Evolutionary conservation across 2,329 filamentous ascomycete genomes (phyloP), one percentile per base, ranked within the genome.

Genomic region (Claviceps sp.): DNA sequence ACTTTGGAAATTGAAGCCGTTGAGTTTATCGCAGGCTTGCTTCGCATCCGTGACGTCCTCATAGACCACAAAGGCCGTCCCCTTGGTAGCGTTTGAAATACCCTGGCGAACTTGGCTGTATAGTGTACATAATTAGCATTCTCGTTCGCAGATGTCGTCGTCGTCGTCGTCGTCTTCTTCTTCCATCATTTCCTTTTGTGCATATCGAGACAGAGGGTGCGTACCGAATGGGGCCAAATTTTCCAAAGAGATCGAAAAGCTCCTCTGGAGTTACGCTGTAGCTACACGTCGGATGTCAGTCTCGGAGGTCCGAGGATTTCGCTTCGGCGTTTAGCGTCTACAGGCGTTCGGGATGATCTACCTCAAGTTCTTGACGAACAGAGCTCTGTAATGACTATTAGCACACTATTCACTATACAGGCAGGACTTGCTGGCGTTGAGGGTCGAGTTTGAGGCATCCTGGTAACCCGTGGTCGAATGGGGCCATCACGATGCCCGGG

Each of bases 361-460:
- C 88, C 87, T 95, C 77, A 97, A 82, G 82, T 98, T 97, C 88
- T 97, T 97, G 66, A 97, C 91, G 82, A 97, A 97, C 77, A 98
- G 87, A 85, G 93, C 91, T 84, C 91, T 95, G 61, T 57, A 47
- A 50, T 5, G 47, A 52, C 4, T 23, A 68, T 72, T 60, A 72
- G 69, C 55, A 56, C 55, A 37, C 20, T n/a, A n/a, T 46, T 20
- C 36, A 47, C 16, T 11, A 34, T 34, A 34, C 29, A 34, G 11
- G 4, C 29, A 34, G 11, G 4, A 50, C 20, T 37, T 48, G 42
- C 50, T 26, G 11, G 34, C n/a, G 7, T 39, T 44, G 29, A 40
- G 48, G 29, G 50, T 52, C 7, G 20, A 44, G 22, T 44, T 44
- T 5, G 43, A 22, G 38, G 26, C 16, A 44, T 17, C 22, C 45